phyloP scores from a whole-genome alignment of 108 stramenopile genomes.

The Skeletonema marinoi region DNA sequence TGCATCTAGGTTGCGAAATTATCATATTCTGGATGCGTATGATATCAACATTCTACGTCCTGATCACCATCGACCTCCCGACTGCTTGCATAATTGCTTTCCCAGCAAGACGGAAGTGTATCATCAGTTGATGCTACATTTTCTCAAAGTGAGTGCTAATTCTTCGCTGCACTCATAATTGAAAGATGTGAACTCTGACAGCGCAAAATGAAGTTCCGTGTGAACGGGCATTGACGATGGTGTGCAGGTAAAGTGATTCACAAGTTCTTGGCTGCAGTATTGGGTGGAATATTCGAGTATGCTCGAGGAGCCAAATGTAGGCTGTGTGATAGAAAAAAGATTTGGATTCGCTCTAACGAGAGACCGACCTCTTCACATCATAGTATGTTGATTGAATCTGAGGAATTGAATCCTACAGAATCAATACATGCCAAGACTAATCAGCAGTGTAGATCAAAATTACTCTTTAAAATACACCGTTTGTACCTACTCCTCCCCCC shows the following conservation, averaged over 20 bases:
- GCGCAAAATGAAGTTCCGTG: too few species aligned
- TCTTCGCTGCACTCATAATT: too few species aligned
- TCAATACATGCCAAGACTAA: background rate
- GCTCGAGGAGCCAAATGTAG: too few species aligned
- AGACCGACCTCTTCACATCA: too few species aligned
- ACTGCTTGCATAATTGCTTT: constrained; percentile 61
- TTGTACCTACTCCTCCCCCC: background rate
- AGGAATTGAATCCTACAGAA: background rate
- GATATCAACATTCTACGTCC: constrained; percentile 51
- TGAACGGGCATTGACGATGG: too few species aligned
- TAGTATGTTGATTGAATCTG: too few species aligned
- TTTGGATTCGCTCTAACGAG: too few species aligned
- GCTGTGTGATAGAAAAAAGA: too few species aligned
- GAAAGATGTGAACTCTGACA: too few species aligned
- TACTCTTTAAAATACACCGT: background rate
- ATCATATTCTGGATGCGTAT: constrained; percentile 49
- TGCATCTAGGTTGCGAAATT: background rate
- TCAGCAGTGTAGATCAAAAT: background rate
- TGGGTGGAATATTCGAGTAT: too few species aligned
- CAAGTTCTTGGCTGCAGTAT: too few species aligned
- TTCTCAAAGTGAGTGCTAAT: constrained; percentile 5
- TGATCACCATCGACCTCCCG: constrained; percentile 45
- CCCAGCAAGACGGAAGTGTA: constrained; percentile 60
- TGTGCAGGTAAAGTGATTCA: too few species aligned
- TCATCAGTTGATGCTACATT: constrained; percentile 44